Evolutionary conservation across 2,329 filamentous ascomycete genomes (phyloP).

Genomic region (Ceratocystis destructans): DNA sequence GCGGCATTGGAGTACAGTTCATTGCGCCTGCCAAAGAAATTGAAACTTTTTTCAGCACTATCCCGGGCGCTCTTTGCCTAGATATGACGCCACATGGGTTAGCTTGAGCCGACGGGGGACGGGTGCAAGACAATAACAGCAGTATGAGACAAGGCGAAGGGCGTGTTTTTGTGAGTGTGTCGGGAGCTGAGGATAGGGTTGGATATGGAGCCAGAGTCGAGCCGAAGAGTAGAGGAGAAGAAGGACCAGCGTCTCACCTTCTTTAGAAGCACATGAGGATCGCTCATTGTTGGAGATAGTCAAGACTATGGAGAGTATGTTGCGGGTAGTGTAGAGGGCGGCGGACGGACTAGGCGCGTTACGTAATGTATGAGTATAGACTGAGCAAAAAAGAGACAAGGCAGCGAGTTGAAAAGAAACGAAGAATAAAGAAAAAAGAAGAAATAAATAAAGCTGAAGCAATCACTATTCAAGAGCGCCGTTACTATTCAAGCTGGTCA

Average conservation of each 20-base stretch:
- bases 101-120: not conserved
- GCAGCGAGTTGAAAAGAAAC: too few species aligned
- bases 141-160: not conserved
- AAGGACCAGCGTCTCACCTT: conserved; percentile 40
- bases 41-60: conserved; percentile 67
- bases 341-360: not conserved
- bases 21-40: conserved; percentile 71
- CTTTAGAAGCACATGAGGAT: conserved; percentile 64
- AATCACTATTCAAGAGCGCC: too few species aligned
- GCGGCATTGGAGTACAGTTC: conserved; percentile 86
- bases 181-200: too few species aligned
- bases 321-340: not conserved
- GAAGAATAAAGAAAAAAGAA: too few species aligned
- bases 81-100: conserved; percentile 6
- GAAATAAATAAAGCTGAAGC: too few species aligned
- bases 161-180: too few species aligned
- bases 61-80: conserved; percentile 78
- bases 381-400: too few species aligned
- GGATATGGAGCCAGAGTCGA: too few species aligned
- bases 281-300: conserved; percentile 24
- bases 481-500: too few species aligned
- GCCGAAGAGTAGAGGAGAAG: too few species aligned
- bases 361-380: not conserved
- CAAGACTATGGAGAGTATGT: not conserved
- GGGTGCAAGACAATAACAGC: not conserved